These are phyloP conservation scores for Syncephalastrum monosporum DNA, from an alignment of 371 early-diverging fungal genomes.

Conservation along the genomic window DNA sequence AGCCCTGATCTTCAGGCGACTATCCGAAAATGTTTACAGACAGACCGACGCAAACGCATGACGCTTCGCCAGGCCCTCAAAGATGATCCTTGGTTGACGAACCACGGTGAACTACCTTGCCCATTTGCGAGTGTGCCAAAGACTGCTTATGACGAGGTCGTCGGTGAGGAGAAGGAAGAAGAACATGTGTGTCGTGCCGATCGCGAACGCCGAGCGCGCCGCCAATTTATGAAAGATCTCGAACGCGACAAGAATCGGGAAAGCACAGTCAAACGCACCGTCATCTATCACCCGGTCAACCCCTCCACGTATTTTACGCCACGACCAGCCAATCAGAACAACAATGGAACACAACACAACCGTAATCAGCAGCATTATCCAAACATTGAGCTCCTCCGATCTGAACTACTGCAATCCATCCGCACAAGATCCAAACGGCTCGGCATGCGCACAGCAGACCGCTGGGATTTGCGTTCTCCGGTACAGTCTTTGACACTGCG, in stretches of 20 bases:
- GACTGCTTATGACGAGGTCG: slow-evolving; percentile 22
- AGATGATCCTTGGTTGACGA: slow-evolving; percentile 52
- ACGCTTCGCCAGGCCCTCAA: slow-evolving; percentile 47
- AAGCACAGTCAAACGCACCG: slow-evolving; percentile 24
- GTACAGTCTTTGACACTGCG: slow-evolving; percentile 12
- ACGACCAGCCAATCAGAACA: neutral
- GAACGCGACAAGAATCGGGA: slow-evolving; percentile 28
- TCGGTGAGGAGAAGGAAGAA: slow-evolving; percentile 10
- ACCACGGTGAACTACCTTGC: slow-evolving; percentile 28
- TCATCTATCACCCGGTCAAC: slow-evolving; percentile 46
- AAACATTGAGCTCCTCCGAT: slow-evolving; percentile 37
- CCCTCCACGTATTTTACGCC: slow-evolving; percentile 42
- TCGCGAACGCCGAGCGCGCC: slow-evolving; percentile 26
- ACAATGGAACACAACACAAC: slow-evolving; percentile 1
- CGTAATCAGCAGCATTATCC: slow-evolving; percentile 10
- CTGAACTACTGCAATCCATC: slow-evolving; percentile 40
- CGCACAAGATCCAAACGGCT: slow-evolving; percentile 27
- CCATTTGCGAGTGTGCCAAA: slow-evolving; percentile 21
- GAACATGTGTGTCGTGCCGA: slow-evolving; percentile 24
- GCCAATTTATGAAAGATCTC: slow-evolving; percentile 34
- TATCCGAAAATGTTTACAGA: slow-evolving; percentile 52
- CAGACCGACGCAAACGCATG: slow-evolving; percentile 45
- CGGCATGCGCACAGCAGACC: slow-evolving; percentile 34
- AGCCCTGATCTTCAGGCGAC: slow-evolving; percentile 43
- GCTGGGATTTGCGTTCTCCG: slow-evolving; percentile 30